Conservation (phyloP, 2,329 filamentous ascomycete species). For the Alternaria consortialis region DNA sequence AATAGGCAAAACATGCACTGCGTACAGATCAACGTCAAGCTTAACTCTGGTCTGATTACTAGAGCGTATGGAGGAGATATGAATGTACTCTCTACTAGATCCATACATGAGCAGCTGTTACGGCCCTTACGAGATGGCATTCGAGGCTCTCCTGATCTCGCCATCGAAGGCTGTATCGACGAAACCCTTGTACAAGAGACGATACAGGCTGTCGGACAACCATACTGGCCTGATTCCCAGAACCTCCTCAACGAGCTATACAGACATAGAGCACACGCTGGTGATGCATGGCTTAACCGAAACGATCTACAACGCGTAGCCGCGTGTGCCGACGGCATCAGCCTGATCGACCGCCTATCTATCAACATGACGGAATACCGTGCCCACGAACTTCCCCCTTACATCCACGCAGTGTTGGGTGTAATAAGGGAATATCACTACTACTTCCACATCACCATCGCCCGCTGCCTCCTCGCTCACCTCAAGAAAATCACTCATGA, state of each 20-base stretch:
- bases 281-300: background rate
- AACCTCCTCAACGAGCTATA: background rate
- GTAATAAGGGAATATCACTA: background rate
- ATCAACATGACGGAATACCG: background rate
- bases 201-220: background rate
- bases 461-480: background rate
- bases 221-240: background rate
- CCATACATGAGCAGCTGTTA: background rate
- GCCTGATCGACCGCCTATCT: background rate
- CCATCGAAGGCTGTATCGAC: background rate
- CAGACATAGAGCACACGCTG: background rate
- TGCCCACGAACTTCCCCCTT: background rate
- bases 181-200: background rate
- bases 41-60: no score
- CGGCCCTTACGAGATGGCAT: background rate
- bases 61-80: no score
- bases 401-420: background rate
- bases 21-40: no score
- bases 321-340: background rate
- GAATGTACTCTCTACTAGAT: background rate
- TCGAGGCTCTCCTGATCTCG: background rate
- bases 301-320: background rate
- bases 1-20: no score
- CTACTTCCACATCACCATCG: background rate
- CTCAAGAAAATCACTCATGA: background rate